Conservation (phyloP, 129 eudicot species). For the Escallonia herrerae region DNA sequence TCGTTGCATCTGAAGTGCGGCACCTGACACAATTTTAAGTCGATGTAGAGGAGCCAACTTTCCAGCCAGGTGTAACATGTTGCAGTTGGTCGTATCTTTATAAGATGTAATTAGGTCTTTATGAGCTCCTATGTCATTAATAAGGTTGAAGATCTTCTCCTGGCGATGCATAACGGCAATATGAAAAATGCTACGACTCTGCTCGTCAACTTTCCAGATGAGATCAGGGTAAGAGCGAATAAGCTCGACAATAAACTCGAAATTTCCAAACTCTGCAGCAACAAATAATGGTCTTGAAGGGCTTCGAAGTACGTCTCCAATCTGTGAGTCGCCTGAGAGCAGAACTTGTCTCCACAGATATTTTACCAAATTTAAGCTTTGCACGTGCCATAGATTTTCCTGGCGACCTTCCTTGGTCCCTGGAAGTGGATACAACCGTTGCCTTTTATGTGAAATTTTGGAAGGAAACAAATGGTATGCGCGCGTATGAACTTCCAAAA, state of each 20-base stretch:
- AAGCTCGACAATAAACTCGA: conserved; percentile 29
- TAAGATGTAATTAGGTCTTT: conserved; percentile 37
- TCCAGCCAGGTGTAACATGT: conserved; percentile 49
- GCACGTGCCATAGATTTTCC: conserved; percentile 14
- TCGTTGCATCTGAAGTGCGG: conserved; percentile 47
- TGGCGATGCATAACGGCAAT: conserved; percentile 43
- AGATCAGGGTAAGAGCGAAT: conserved; percentile 46
- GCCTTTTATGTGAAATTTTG: too few relatives aligned
- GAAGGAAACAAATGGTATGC: too few relatives aligned
- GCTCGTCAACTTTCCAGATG: conserved; percentile 46
- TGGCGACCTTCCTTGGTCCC: conserved; percentile 4
- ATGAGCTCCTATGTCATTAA: conserved; percentile 39
- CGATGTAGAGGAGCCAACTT: conserved; percentile 26
- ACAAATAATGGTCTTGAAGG: conserved; percentile 40
- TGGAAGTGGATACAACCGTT: neutral
- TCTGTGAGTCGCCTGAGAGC: conserved; percentile 2
- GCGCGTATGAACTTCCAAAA: too few relatives aligned
- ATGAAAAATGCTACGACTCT: conserved; percentile 41
- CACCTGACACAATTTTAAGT: conserved; percentile 38
- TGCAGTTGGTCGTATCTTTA: conserved; percentile 18
- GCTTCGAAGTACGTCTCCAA: conserved; percentile 4
- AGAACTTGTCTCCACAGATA: conserved; percentile 23
- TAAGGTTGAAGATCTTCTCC: conserved; percentile 33
- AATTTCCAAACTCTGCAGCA: conserved; percentile 44
- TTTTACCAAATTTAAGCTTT: conserved; percentile 15